Conservation (phyloP, 768 basidiomycete species). For the Mycena vitilis region DNA sequence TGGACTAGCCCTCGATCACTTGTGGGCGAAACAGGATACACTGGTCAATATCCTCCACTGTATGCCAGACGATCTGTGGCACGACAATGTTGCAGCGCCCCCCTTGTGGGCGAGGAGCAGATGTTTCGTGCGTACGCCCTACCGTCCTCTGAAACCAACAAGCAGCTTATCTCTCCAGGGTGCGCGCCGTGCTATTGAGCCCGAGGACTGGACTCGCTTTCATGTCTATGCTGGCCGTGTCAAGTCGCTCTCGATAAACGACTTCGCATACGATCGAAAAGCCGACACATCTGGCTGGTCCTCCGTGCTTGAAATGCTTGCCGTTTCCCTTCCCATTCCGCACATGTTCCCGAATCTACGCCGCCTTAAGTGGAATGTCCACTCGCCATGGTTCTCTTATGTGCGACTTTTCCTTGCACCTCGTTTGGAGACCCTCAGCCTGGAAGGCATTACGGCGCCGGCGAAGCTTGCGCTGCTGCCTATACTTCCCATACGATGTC, state of each 20-base stretch:
- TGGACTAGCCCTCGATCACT: not conserved
- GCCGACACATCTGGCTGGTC: not conserved
- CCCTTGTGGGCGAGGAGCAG: not conserved
- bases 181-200: not conserved
- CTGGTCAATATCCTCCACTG: not conserved
- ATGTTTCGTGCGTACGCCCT: not conserved
- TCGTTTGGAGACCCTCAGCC: not conserved
- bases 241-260: not conserved
- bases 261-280: not conserved
- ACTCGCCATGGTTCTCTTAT: not conserved
- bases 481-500: not conserved
- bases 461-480: not conserved
- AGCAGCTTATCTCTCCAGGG: not conserved
- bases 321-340: not conserved
- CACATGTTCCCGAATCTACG: constrained; percentile 7
- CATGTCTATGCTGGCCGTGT: not conserved
- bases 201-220: not conserved
- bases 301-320: not conserved
- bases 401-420: not conserved
- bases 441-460: not conserved
- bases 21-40: not conserved
- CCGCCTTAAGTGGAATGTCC: not conserved
- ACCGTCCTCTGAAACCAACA: not conserved
- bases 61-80: not conserved
- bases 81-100: not conserved